phyloP scores from a whole-genome alignment of 163 green algal species.

The Coccomyxa subellipsoidea region DNA sequence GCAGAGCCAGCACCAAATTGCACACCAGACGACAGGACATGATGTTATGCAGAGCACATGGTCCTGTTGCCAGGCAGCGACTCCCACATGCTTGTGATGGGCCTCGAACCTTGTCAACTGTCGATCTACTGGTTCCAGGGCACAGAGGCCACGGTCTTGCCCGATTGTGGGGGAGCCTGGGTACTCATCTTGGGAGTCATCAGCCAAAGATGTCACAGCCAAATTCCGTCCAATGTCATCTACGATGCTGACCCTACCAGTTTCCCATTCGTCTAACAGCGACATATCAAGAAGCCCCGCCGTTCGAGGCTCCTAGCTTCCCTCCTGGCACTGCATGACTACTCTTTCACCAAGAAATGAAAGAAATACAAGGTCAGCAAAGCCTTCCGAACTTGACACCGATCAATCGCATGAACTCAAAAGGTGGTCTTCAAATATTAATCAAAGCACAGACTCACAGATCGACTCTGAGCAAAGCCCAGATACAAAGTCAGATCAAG shows the following conservation, averaged over 20 bases:
- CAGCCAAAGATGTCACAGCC: not conserved
- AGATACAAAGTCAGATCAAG: too few relatives aligned
- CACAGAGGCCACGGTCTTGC: slow-evolving; percentile 11
- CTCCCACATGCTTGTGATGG: too few relatives aligned
- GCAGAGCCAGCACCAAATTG: not conserved
- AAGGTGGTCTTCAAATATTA: too few relatives aligned
- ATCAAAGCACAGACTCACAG: too few relatives aligned
- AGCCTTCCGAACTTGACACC: too few relatives aligned
- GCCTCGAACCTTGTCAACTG: slow-evolving; percentile 8
- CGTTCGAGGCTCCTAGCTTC: not conserved
- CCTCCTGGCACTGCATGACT: not conserved
- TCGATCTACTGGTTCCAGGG: slow-evolving; percentile 14
- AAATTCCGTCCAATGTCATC: not conserved
- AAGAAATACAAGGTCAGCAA: too few relatives aligned
- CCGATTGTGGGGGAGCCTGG: not conserved
- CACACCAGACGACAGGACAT: too few relatives aligned
- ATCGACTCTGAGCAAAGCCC: too few relatives aligned
- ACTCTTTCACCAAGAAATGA: too few relatives aligned
- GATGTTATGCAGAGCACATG: too few relatives aligned
- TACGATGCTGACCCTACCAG: not conserved
- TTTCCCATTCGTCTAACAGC: not conserved
- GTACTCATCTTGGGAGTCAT: not conserved
- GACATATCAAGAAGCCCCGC: not conserved
- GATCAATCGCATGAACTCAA: too few relatives aligned
- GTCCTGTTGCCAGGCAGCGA: too few relatives aligned